A percentile compares a stretch with the other conserved stretches of the same genome.
Evolutionary conservation across 2,329 filamentous ascomycete species (phyloP).

Genomic region (Cryphonectria nitschkei): DNA sequence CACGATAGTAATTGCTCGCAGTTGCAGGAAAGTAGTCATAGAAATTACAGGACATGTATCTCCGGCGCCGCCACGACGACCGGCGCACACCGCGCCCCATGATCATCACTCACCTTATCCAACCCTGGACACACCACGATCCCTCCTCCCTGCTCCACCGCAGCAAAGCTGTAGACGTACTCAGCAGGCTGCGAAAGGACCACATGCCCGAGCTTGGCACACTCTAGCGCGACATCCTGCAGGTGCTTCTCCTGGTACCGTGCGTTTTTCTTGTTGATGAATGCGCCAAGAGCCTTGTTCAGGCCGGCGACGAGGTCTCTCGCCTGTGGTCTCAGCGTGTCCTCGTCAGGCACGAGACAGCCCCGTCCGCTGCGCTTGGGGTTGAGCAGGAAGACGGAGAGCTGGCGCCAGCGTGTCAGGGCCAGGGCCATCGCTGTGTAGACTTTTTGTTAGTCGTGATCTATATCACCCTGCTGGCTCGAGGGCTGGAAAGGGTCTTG

Average conservation of each 20-base stretch:
- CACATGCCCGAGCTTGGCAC: conserved; percentile 45
- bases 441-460: neutral
- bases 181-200: conserved; percentile 49
- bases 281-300: conserved; percentile 40
- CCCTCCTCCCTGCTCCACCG: conserved; percentile 30
- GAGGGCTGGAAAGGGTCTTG: too few relatives aligned
- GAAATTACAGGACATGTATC: neutral
- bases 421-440: conserved; percentile 38
- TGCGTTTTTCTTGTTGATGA: conserved; percentile 36
- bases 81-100: conserved; percentile 17
- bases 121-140: conserved; percentile 23
- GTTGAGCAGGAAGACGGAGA: conserved; percentile 48
- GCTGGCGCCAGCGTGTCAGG: conserved; percentile 46
- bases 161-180: conserved; percentile 8
- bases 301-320: conserved; percentile 39
- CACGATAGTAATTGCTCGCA: neutral
- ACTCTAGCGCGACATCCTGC: conserved; percentile 45
- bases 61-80: conserved; percentile 18
- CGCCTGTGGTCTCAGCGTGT: conserved; percentile 39
- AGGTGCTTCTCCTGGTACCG: conserved; percentile 44
- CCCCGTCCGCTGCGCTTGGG: conserved; percentile 42
- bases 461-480: neutral
- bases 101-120: conserved; percentile 25
- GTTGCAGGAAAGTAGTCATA: too few relatives aligned
- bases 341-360: conserved; percentile 38